Evolutionary conservation across 305 asterid genomes (phyloP), one percentile per base, ranked within the genome.

Genomic region (Fraxinus albicans): DNA sequence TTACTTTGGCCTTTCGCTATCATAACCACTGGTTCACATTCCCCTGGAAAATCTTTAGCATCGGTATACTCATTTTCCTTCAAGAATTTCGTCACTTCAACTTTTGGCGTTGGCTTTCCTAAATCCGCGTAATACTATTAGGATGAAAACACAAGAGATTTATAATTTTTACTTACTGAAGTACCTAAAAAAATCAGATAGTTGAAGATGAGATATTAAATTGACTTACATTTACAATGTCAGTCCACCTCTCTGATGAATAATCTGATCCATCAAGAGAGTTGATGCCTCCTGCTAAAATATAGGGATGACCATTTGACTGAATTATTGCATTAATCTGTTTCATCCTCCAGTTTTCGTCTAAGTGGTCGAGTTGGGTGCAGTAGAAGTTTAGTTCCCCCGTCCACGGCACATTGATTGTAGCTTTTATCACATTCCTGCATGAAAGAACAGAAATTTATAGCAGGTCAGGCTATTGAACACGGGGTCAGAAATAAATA

Each of bases 1-100:
- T 38, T 92, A 93, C 98, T 95, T 92, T 94, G 99, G 93, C 98
- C 99, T 90, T 93, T 93, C 89, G 97, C 94, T 21, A 94, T 93
- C 93, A 93, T 93, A 86, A 95, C 97, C 7, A 93, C 90, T 8
- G 98, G 94, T 83, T 95, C 98, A 67, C 91, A 93, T 83, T 95
- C 97, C 76, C 98, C 99, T 15, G 92, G 91, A 85, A 87, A 94
- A 47, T 89, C 86, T 85, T 95, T 95, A 34, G 98, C 94, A 84
- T 95, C 98, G 29, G 40, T 86, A 84, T 91, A 95, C 21, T 88
- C 90, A 83, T 88, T 93, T 73, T 84, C 90, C 83, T 92, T 93
- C 94, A 95, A 84, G 86, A 91, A 91, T 47, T 84, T 91, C 25
- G 91, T 92, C 9, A 95, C 98, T 83, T 94, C 95, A 12, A 83